phyloP scores from a whole-genome alignment of 2,329 filamentous ascomycete species.

The Ophiostoma novo-ulmi region DNA sequence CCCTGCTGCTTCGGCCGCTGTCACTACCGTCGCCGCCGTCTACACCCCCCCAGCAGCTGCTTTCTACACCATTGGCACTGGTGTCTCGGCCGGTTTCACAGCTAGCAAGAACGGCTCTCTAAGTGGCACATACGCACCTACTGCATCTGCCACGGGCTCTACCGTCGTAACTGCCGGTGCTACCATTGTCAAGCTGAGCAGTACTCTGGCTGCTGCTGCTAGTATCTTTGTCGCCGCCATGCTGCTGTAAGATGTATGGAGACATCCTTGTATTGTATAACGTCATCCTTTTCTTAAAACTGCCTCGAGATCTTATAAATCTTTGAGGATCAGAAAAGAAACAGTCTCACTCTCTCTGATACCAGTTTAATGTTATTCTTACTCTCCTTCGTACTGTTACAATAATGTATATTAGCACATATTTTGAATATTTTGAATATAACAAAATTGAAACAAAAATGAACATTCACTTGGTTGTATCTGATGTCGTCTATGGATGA shows the following conservation, averaged over 20 bases:
- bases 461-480: background rate
- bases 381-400: background rate
- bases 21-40: constrained; percentile 14
- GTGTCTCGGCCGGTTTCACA: background rate
- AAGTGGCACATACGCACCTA: constrained; percentile 16
- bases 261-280: background rate
- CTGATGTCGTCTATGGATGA: background rate
- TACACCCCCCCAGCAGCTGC: background rate
- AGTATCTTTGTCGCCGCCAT: constrained; percentile 17
- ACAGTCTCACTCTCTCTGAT: background rate
- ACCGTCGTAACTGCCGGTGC: constrained; percentile 21
- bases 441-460: background rate
- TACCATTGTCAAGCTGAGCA: constrained; percentile 14
- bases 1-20: constrained; percentile 1
- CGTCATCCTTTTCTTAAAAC: background rate
- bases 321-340: background rate
- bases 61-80: background rate
- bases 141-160: constrained; percentile 3
- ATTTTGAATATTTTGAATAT: background rate
- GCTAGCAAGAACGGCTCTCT: constrained; percentile 12
- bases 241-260: constrained; percentile 17
- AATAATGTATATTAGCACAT: background rate
- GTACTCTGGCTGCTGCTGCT: constrained; percentile 15
- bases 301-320: background rate
- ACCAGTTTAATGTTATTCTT: background rate